A percentile compares a stretch with the other conserved stretches of the same genome.
These are phyloP conservation scores for Psilocybe sp. DNA, from an alignment of 768 basidiomycete genomes.

Conservation along the genomic window DNA sequence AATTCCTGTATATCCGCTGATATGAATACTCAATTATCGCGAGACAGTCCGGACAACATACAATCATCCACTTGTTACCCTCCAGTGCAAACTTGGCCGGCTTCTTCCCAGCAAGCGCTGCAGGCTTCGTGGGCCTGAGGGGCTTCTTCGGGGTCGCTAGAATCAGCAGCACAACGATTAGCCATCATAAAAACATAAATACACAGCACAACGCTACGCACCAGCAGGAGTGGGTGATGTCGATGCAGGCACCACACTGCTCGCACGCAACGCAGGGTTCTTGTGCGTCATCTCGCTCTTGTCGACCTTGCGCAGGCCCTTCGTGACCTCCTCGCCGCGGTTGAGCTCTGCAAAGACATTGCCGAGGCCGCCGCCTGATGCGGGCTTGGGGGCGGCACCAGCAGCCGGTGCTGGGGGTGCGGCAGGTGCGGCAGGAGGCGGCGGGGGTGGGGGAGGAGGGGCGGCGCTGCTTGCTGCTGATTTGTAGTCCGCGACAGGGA, in stretches of 20 bases:
- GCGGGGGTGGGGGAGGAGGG: slow-evolving; percentile 38
- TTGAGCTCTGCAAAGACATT: slow-evolving; percentile 92
- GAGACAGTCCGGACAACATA: slow-evolving; percentile 32
- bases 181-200: too few species aligned
- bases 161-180: background rate
- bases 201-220: too few species aligned
- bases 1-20: slow-evolving; percentile 66
- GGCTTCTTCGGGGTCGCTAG: slow-evolving; percentile 56
- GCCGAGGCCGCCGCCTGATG: slow-evolving; percentile 54
- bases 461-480: slow-evolving; percentile 25
- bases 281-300: slow-evolving; percentile 99
- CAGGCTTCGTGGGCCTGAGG: slow-evolving; percentile 80
- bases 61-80: slow-evolving; percentile 92
- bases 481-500: slow-evolving; percentile 54
- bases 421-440: slow-evolving; percentile 38
- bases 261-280: slow-evolving; percentile 83
- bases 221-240: slow-evolving; percentile 28
- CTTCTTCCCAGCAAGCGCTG: slow-evolving; percentile 82
- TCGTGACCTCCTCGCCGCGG: slow-evolving; percentile 86
- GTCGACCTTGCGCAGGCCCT: slow-evolving; percentile 89
- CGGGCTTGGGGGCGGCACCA: slow-evolving; percentile 42
- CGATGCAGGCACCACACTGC: slow-evolving; percentile 43
- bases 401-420: slow-evolving; percentile 54
- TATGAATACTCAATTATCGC: background rate
- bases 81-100: slow-evolving; percentile 87